A percentile compares a stretch with the other conserved stretches of the same genome.
Evolutionary conservation across 2,329 filamentous ascomycete genomes (phyloP).

Genomic region (Juglanconis oblonga): DNA sequence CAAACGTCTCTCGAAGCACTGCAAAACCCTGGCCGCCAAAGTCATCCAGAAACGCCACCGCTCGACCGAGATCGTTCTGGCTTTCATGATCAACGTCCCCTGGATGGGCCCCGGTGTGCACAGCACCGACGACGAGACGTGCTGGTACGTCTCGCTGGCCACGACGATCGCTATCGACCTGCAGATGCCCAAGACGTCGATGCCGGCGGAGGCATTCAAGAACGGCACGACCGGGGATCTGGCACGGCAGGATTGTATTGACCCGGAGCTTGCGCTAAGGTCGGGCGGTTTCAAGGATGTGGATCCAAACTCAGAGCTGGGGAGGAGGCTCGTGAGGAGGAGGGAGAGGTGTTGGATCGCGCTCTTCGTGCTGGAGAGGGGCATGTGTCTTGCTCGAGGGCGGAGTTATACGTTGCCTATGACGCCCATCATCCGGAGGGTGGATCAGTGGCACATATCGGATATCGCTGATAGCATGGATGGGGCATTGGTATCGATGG

Average conservation of each 20-base stretch:
- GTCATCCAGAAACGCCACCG: slow-evolving; percentile 61
- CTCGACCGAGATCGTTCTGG: slow-evolving; percentile 71
- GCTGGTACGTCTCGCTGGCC: slow-evolving; percentile 67
- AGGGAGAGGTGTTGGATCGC: slow-evolving; percentile 70
- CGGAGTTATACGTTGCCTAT: slow-evolving; percentile 66
- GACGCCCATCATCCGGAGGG: slow-evolving; percentile 63
- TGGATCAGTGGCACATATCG: slow-evolving; percentile 67
- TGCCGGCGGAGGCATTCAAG: slow-evolving; percentile 48
- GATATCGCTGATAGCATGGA: slow-evolving; percentile 64
- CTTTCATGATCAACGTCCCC: slow-evolving; percentile 72
- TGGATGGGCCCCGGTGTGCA: slow-evolving; percentile 70
- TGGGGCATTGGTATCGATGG: slow-evolving; percentile 69
- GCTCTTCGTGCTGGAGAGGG: slow-evolving; percentile 69
- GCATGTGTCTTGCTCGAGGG: slow-evolving; percentile 69
- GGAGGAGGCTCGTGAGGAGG: slow-evolving; percentile 58
- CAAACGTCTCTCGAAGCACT: slow-evolving; percentile 63
- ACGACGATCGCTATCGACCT: slow-evolving; percentile 67
- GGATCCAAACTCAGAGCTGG: slow-evolving; percentile 58
- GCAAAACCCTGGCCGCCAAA: slow-evolving; percentile 58
- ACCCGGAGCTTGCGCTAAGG: slow-evolving; percentile 60
- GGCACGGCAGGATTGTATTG: slow-evolving; percentile 67
- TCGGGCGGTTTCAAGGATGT: slow-evolving; percentile 67
- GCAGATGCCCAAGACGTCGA: slow-evolving; percentile 66
- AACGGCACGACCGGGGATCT: slow-evolving; percentile 44
- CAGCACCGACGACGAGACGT: slow-evolving; percentile 71